phyloP scores from a whole-genome alignment of 2,329 filamentous ascomycete genomes.

The Clonostachys chloroleuca region DNA sequence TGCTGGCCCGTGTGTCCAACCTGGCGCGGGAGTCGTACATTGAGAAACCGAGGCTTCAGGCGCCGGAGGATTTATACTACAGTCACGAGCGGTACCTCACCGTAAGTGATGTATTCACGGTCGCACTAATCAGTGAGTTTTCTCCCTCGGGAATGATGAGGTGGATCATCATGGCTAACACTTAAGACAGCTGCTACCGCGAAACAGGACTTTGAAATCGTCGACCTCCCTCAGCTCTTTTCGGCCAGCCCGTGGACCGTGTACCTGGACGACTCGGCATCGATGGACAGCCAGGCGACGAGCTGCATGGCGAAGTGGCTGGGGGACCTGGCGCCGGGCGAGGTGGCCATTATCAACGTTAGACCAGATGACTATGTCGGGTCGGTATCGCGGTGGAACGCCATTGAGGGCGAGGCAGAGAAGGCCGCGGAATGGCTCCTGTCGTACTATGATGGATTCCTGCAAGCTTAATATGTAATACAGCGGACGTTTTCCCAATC shows the following conservation, averaged over 20 bases:
- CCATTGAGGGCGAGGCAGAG: conserved; percentile 42
- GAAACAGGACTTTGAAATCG: conserved; percentile 54
- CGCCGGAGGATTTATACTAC: conserved; percentile 61
- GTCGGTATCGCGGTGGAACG: conserved; percentile 51
- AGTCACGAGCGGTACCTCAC: conserved; percentile 65
- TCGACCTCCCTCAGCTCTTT: conserved; percentile 56
- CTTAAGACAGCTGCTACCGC: neutral
- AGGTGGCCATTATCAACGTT: conserved; percentile 63
- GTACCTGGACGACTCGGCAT: conserved; percentile 63
- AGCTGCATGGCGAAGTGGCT: conserved; percentile 66
- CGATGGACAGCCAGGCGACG: conserved; percentile 40
- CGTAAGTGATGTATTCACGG: conserved; percentile 66
- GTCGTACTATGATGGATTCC: conserved; percentile 47
- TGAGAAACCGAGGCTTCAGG: conserved; percentile 48
- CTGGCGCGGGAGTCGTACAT: conserved; percentile 59
- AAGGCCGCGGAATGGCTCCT: conserved; percentile 51
- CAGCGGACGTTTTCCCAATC: too few species aligned
- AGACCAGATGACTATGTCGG: conserved; percentile 73
- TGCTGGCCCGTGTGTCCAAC: conserved; percentile 55
- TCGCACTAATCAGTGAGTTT: conserved; percentile 59
- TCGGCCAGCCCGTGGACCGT: conserved; percentile 67
- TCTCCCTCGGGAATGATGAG: neutral
- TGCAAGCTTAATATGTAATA: neutral
- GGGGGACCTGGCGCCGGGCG: conserved; percentile 47
- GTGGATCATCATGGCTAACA: conserved; percentile 6